These are phyloP conservation scores for Ogataea nitratoaversa DNA, from an alignment of 805 yeast species.

Conservation along the genomic window DNA sequence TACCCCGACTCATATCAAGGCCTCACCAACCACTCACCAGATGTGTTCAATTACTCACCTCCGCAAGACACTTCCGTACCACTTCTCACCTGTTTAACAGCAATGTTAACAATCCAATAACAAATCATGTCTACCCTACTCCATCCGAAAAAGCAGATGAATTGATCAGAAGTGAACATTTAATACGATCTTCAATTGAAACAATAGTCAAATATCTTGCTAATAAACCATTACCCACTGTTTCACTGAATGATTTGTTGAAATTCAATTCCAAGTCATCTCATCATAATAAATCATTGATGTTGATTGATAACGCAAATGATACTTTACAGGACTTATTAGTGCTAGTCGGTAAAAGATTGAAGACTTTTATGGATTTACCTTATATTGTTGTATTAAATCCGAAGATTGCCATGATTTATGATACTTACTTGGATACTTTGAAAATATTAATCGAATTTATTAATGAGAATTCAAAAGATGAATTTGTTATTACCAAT, in stretches of 20 bases:
- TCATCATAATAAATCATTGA: constrained; percentile 28
- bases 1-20: too few relatives aligned
- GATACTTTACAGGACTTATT: constrained; percentile 55
- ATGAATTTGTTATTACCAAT: constrained; percentile 13
- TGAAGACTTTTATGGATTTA: constrained; percentile 63
- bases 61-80: too few relatives aligned
- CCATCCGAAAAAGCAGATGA: constrained; percentile 6
- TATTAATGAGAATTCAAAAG: constrained; percentile 31
- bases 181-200: constrained; percentile 35
- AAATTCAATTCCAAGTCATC: constrained; percentile 34
- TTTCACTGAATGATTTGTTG: constrained; percentile 49
- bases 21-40: too few relatives aligned
- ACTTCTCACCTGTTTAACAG: too few relatives aligned
- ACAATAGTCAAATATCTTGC: constrained; percentile 56
- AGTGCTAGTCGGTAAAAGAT: constrained; percentile 64
- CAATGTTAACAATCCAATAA: not conserved
- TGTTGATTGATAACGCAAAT: constrained; percentile 42
- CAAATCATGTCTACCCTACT: constrained; percentile 2
- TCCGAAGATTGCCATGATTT: constrained; percentile 78
- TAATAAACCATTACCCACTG: constrained; percentile 45
- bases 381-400: constrained; percentile 85
- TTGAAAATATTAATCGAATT: constrained; percentile 47
- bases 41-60: too few relatives aligned
- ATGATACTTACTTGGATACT: constrained; percentile 68
- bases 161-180: constrained; percentile 12